Base-by-base conservation (phyloP, 2,329 filamentous ascomycete genomes). In the Byssochlamys sp. region DNA sequence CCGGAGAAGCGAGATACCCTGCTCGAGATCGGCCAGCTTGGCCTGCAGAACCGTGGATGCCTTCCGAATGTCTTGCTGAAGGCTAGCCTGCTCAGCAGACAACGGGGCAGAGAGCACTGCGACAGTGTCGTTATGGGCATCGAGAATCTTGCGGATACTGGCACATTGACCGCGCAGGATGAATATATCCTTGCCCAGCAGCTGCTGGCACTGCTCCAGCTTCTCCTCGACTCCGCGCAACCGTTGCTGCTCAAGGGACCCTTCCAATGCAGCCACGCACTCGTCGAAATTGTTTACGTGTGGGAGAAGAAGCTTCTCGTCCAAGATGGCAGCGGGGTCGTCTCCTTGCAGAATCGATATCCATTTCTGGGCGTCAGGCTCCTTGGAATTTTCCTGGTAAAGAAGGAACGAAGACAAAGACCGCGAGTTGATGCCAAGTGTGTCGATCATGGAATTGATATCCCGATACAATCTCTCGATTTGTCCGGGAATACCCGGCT, bases 391-490 rank as follows among this genome's bases (percentile, higher is more conserved):
- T 58, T 73, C 64, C 60, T 78, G 74, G 57, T 76, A 74, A 33
- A 76, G 60, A 58, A 91, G 73, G 65, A 82, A 86, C 0, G 79
- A 76, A 24, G 78, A 73, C 49, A 87, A 66, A 6, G 80, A 84
- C 14, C 92, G 82, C 4, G 89, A 84, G 69, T 97, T 97, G 54
- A 96, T 81, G 9, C 92, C 92, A 48, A 97, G 77, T 0, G 89
- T 92, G 66, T 96, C 90, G 50, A 99, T 86, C 94, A 97, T 99
- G 11, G 89, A 89, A 71, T 79, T 80, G 61, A 79, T 78, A 58
- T 80, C 78, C 11, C 77, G 75, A 60, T 78, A 80, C 2, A 80
- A 64, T 54, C 73, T 69, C 64, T 80, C 78, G 52, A 80, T 77
- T 62, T 79, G 77, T 6, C 77, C 77, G 1, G 77, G 75, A 57